Evolutionary conservation across 208 protist species (phyloP), one percentile per base, ranked within the genome.

Genomic region (Acanthamoeba castellanii): DNA sequence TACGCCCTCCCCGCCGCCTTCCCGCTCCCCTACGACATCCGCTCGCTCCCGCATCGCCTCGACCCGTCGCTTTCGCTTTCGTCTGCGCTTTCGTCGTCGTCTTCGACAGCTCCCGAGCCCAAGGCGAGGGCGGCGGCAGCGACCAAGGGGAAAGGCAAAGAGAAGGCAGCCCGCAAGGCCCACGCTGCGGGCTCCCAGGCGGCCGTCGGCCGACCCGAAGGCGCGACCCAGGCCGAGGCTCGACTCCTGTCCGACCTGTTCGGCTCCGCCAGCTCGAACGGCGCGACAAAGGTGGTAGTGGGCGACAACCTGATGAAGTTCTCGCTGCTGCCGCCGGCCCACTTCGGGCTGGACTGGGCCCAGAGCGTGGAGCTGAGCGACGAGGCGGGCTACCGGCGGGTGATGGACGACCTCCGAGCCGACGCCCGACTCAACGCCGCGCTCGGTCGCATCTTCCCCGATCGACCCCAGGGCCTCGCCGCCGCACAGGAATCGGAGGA

Each of bases 261-360:
- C 27, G 66, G 66, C 25, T 42, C 25, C 9, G 9, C 13, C 32
- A 5, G 22, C 11, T 8, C 32, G 11, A 1, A 16, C 1, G 25
- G 18, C 8, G 3, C 66, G 1, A 8, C n/a, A 3, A 20, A 25
- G 22, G 27, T 30, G 18, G 66, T 74, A 3, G 66, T 74, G 66
- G 66, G 66, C 66, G 66, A 74, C 66, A 74, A 74, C 27, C 32
- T 74, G 66, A 74, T 74, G 66, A 20, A 30, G 27, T 74, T 74
- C 66, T 32, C n/a, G n/a, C 66, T 74, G 18, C 25, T 74, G 22
- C 66, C 66, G 32, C 66, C 25, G 32, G 13, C 66, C 66, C 66
- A 74, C 13, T 74, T 74, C 27, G 66, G 66, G 32, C 25, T 74
- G 18, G 66, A 74, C 32, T 74, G 66, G 66, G 2, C 66, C 22